Percentiles rank a stretch among this genome's conserved stretches.
Conservation (phyloP, 2,329 filamentous ascomycete species). For the Aureobasidium subglaciale region DNA sequence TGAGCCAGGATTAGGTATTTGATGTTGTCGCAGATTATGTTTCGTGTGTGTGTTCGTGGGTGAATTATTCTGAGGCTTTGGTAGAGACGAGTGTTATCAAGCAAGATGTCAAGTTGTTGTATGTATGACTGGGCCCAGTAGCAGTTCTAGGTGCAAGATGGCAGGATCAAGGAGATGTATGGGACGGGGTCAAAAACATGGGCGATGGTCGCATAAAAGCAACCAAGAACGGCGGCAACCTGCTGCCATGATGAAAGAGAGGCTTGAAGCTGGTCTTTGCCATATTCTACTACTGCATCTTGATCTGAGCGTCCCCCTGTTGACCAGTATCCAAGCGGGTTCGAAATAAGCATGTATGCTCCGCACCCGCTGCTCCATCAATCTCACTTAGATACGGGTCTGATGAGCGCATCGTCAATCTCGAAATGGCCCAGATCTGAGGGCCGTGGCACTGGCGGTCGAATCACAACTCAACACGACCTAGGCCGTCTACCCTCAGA, state of each 20-base stretch:
- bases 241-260: conserved; percentile 10
- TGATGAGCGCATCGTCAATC: conserved; percentile 5
- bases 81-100: too few relatives aligned
- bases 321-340: conserved; percentile 2
- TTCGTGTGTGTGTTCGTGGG: too few relatives aligned
- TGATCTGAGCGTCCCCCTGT: conserved; percentile 15
- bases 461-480: conserved; percentile 1
- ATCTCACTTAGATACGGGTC: conserved; percentile 10
- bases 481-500: neutral
- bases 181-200: conserved; percentile 6
- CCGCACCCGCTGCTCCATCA: conserved; percentile 8
- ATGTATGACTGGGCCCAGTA: neutral
- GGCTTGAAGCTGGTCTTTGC: conserved; percentile 11
- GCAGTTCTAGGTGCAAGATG: neutral
- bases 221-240: conserved; percentile 5
- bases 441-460: neutral
- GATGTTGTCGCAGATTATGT: too few relatives aligned
- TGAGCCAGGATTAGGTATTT: too few relatives aligned
- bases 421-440: conserved; percentile 10
- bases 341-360: conserved; percentile 15
- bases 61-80: too few relatives aligned
- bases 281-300: conserved; percentile 12
- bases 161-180: neutral
- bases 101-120: neutral
- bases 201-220: neutral